phyloP scores from a whole-genome alignment of 345 rosid genomes.

The Raphanus raphanistrum region DNA sequence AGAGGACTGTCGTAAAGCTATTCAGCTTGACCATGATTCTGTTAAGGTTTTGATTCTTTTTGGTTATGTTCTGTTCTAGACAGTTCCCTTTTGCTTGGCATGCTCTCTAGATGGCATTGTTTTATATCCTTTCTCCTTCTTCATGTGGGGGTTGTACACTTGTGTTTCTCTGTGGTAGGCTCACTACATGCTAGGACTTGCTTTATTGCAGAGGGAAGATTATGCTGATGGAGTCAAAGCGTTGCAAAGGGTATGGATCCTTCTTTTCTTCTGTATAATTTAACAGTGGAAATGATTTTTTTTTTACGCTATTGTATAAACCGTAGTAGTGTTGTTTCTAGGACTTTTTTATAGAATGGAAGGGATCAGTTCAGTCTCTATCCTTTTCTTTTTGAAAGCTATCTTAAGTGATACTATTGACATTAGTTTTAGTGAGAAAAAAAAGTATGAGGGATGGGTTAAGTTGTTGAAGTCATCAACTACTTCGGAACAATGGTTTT shows the following conservation, averaged over 20 bases:
- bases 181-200: slow-evolving; percentile 84
- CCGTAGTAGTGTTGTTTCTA: slow-evolving; percentile 1
- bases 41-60: slow-evolving; percentile 53
- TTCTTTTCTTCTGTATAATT: neutral
- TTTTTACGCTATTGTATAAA: neutral
- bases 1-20: slow-evolving; percentile 77
- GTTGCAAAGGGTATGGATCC: slow-evolving; percentile 63
- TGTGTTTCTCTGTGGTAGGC: slow-evolving; percentile 51
- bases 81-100: neutral
- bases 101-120: neutral
- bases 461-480: neutral
- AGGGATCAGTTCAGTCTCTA: neutral
- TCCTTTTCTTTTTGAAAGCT: neutral
- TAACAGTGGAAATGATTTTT: neutral
- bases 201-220: slow-evolving; percentile 57
- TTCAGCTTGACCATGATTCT: slow-evolving; percentile 63
- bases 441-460: neutral
- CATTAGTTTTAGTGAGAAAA: neutral
- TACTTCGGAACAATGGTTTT: neutral
- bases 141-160: slow-evolving; percentile 5
- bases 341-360: neutral
- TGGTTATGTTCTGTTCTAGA: no score
- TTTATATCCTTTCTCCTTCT: neutral
- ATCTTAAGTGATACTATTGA: neutral
- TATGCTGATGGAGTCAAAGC: slow-evolving; percentile 62